A percentile compares a stretch with the other conserved stretches of the same genome.
Conservation (phyloP, 2,329 filamentous ascomycete species). For the Alternaria consortialis region DNA sequence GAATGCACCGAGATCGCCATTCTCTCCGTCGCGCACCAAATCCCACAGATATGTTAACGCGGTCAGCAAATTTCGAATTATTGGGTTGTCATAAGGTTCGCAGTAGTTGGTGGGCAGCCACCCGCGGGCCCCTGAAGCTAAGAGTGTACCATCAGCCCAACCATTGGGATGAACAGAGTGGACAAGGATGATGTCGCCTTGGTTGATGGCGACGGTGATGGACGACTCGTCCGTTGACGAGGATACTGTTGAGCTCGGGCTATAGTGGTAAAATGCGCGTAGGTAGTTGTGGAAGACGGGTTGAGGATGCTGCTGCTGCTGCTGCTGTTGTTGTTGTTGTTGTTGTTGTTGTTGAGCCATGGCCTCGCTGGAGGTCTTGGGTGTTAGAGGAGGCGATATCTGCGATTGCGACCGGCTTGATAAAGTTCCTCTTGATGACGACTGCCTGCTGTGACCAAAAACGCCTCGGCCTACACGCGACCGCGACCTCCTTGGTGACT, state of each 20-base stretch:
- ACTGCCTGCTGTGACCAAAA: constrained; percentile 41
- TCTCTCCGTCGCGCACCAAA: constrained; percentile 78
- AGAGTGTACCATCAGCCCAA: constrained; percentile 94
- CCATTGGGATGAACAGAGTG: constrained; percentile 98
- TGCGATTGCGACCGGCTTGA: constrained; percentile 56
- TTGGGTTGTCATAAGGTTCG: constrained; percentile 88
- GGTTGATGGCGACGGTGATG: constrained; percentile 83
- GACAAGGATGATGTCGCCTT: constrained; percentile 91
- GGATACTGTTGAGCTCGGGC: constrained; percentile 78
- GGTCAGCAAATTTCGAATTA: constrained; percentile 84
- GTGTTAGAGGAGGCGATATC: constrained; percentile 81
- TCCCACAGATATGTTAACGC: constrained; percentile 94
- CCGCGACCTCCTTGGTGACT: constrained; percentile 43
- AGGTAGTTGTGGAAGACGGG: constrained; percentile 92
- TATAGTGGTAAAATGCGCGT: constrained; percentile 91
- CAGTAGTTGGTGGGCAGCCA: constrained; percentile 99
- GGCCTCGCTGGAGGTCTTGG: constrained; percentile 72
- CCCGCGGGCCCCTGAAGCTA: constrained; percentile 85
- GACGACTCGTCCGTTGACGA: constrained; percentile 73
- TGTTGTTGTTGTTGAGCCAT: constrained; percentile 58
- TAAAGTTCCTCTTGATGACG: constrained; percentile 43
- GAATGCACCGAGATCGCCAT: constrained; percentile 80
- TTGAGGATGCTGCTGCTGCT: constrained; percentile 54
- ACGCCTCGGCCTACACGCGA: constrained; percentile 27
- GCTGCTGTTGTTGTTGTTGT: constrained; percentile 44